Percentiles rank a stretch among this genome's conserved stretches.
Evolutionary conservation across 805 yeast species (phyloP).

Genomic region (Pichia membranifaciens): DNA sequence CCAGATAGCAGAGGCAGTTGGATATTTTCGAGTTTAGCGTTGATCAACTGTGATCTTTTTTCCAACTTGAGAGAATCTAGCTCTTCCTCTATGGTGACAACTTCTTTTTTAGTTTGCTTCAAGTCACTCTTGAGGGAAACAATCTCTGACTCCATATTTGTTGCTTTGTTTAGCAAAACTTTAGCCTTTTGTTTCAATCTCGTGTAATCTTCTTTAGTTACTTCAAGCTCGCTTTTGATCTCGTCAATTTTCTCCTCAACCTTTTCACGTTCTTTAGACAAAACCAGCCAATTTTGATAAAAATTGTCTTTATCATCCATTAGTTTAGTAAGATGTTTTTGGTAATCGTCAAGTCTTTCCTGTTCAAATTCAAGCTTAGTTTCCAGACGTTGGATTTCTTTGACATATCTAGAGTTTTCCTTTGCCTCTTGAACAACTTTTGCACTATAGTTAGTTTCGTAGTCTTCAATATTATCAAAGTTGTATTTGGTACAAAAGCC

Average conservation of each 20-base stretch:
- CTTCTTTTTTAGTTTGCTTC: slow-evolving; percentile 27
- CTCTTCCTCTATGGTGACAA: slow-evolving; percentile 44
- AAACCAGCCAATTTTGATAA: slow-evolving; percentile 29
- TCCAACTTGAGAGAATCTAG: slow-evolving; percentile 49
- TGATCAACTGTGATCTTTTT: slow-evolving; percentile 53
- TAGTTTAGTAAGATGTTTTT: slow-evolving; percentile 40
- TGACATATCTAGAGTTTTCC: slow-evolving; percentile 55
- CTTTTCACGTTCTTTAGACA: slow-evolving; percentile 30
- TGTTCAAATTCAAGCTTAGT: slow-evolving; percentile 60
- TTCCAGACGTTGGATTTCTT: slow-evolving; percentile 54
- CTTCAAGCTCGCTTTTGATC: slow-evolving; percentile 37
- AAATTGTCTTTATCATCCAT: slow-evolving; percentile 34
- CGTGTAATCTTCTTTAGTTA: slow-evolving; percentile 31
- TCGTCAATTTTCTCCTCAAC: slow-evolving; percentile 32
- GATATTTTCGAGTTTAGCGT: slow-evolving; percentile 69
- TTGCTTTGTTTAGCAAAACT: slow-evolving; percentile 13
- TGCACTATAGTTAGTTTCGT: slow-evolving; percentile 64
- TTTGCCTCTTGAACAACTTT: slow-evolving; percentile 49
- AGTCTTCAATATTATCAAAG: slow-evolving; percentile 54
- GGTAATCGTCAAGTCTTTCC: slow-evolving; percentile 51
- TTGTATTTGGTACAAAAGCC: slow-evolving; percentile 52
- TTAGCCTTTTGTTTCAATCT: slow-evolving; percentile 15
- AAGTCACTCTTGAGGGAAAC: slow-evolving; percentile 31
- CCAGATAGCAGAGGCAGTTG: slow-evolving; percentile 59
- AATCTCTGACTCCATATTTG: slow-evolving; percentile 27